Evolutionary conservation across 371 early-diverging fungal species (phyloP), one percentile per base, ranked within the genome.

Genomic region (Mucor racemosus): DNA sequence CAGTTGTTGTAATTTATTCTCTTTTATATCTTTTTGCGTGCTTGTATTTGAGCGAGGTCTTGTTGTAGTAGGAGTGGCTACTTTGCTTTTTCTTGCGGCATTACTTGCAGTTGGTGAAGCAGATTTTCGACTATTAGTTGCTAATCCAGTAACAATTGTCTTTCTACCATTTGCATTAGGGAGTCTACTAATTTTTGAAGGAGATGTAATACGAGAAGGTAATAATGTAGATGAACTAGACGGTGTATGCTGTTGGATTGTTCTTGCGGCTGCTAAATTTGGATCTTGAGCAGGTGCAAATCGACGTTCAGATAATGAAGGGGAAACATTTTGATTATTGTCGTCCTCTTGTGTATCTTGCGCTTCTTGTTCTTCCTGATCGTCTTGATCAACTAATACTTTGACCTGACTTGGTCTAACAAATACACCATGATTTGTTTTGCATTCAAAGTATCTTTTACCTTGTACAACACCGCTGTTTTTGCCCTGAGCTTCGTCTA

Each of bases 381-480:
- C 65, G n/a, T 59, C 44, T 0, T 66, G 40, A 11, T 53, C 48
- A 6, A 50, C 48, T 9, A 90, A 57, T 0, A 81, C 36, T 65
- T 84, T 87, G 36, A 88, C 83, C 67, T 88, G 89, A 14, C 84
- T 80, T 50, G 88, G 69, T 35, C 92, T 71, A 26, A 91, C 88
- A 84, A 95, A 95, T 26, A 94, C 81, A 48, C 94, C 95, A 68
- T 87, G 82, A 6, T 77, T 71, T 9, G 82, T 71, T 61, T 68
- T 78, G 67, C 92, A 91, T 9, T 89, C 86, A 82, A 94, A 95
- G 79, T 95, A 95, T 4, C 90, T 84, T 58, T 75, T 79, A 11
- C 89, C 91, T 39, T 88, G 76, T 42, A 92, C 91, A 4, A 86
- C 77, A 33, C 93, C 93, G 44, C 88, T 79, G 66, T 94, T 91